Evolutionary conservation across 441 rosid species (phyloP).

Genomic region (Metrosideros polymorpha): DNA sequence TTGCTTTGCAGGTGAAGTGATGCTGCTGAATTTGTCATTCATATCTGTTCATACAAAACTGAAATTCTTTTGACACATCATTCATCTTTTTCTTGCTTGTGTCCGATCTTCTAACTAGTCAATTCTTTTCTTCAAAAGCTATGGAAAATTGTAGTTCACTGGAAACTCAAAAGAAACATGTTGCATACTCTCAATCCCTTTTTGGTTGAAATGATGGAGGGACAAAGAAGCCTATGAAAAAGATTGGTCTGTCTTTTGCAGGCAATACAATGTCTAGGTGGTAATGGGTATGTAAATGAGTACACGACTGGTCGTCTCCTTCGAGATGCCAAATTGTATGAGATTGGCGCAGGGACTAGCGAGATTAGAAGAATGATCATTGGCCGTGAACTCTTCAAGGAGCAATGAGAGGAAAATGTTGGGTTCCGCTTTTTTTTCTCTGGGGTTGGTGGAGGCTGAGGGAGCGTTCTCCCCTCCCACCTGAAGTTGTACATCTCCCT

Average conservation of each 20-base stretch:
- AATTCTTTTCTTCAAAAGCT: background rate
- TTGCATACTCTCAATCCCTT: background rate
- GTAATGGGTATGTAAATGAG: conserved; percentile 88
- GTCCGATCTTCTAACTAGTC: background rate
- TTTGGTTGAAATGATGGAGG: background rate
- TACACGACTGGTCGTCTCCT: conserved; percentile 83
- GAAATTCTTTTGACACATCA: background rate
- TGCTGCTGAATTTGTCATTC: background rate
- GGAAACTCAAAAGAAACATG: background rate
- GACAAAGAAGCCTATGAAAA: background rate
- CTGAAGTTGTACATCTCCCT: background rate
- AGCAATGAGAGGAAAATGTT: conserved; percentile 16
- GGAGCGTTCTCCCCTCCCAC: background rate
- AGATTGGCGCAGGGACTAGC: conserved; percentile 94
- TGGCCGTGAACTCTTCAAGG: conserved; percentile 84
- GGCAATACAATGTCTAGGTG: conserved; percentile 98
- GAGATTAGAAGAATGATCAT: conserved; percentile 91
- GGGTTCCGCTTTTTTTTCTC: background rate
- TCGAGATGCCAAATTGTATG: conserved; percentile 91
- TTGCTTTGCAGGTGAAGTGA: conserved; percentile 76
- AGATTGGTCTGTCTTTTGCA: conserved; percentile 21
- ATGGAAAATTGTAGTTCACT: background rate
- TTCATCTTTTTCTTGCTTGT: background rate
- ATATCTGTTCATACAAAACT: background rate
- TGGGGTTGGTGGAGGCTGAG: background rate